Evolutionary conservation across 495 filamentous ascomycete genomes (phyloP).

Genomic region (Endocarpon pusillum): DNA sequence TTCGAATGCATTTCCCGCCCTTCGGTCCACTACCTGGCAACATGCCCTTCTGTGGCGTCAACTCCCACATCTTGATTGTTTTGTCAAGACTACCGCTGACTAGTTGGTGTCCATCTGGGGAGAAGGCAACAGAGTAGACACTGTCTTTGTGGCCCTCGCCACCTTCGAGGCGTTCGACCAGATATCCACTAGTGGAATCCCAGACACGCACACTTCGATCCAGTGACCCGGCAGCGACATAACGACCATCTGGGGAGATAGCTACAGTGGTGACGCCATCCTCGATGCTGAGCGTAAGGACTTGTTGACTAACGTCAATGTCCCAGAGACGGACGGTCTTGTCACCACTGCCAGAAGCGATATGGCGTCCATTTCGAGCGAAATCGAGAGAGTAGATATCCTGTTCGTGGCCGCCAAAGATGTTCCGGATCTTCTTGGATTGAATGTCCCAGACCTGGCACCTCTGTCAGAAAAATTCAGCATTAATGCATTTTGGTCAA

Average conservation of each 20-base stretch:
- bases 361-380: slow-evolving; percentile 68
- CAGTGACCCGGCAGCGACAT: slow-evolving; percentile 71
- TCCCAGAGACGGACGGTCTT: slow-evolving; percentile 83
- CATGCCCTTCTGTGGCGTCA: slow-evolving; percentile 47
- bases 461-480: slow-evolving; percentile 3
- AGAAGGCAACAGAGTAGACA: slow-evolving; percentile 85
- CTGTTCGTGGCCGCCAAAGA: slow-evolving; percentile 75
- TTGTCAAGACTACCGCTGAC: slow-evolving; percentile 84
- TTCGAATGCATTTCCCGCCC: slow-evolving; percentile 69
- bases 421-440: slow-evolving; percentile 55
- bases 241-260: slow-evolving; percentile 76
- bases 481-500: slow-evolving; percentile 1
- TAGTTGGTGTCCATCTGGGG: slow-evolving; percentile 70
- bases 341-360: slow-evolving; percentile 78
- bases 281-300: slow-evolving; percentile 66
- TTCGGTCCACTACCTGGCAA: slow-evolving; percentile 44
- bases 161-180: slow-evolving; percentile 71
- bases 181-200: slow-evolving; percentile 65
- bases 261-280: slow-evolving; percentile 85
- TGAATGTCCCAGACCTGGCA: slow-evolving; percentile 76
- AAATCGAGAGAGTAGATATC: slow-evolving; percentile 92
- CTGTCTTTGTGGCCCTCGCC: slow-evolving; percentile 79
- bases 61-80: slow-evolving; percentile 93
- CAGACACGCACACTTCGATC: slow-evolving; percentile 86
- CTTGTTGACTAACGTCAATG: slow-evolving; percentile 55